A percentile compares a stretch with the other conserved stretches of the same genome.
These are phyloP conservation scores for Phoma sp. DNA, from an alignment of 2,329 filamentous ascomycete genomes.

Conservation along the genomic window DNA sequence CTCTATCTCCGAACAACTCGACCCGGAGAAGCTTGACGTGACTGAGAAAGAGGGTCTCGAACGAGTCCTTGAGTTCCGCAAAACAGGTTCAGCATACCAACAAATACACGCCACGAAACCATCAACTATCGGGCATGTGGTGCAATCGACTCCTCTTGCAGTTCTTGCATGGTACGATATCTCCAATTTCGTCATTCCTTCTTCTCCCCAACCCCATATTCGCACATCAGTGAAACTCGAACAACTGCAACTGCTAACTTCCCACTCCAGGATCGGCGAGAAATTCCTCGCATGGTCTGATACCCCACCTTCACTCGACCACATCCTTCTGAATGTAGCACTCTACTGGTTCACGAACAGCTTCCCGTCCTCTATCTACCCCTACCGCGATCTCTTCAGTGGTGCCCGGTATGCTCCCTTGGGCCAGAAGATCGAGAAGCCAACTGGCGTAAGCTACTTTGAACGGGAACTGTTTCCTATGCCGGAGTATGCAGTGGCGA, in stretches of 20 bases:
- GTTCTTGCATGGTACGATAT: conserved; percentile 59
- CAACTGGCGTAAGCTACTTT: conserved; percentile 54
- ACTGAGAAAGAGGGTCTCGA: conserved; percentile 27
- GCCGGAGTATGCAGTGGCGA: conserved; percentile 47
- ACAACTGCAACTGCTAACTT: not conserved
- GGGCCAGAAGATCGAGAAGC: conserved; percentile 37
- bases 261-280: conserved; percentile 55
- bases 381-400: conserved; percentile 49
- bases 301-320: conserved; percentile 44
- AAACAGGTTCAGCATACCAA: conserved; percentile 58
- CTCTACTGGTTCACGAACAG: conserved; percentile 62
- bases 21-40: not conserved
- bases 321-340: conserved; percentile 59
- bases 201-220: not conserved
- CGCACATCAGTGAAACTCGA: not conserved
- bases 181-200: not conserved
- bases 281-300: conserved; percentile 64
- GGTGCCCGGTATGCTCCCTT: not conserved
- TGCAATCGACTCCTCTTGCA: conserved; percentile 62
- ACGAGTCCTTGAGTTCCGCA: conserved; percentile 39
- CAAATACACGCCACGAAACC: conserved; percentile 62
- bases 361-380: conserved; percentile 57
- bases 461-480: conserved; percentile 50
- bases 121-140: conserved; percentile 61
- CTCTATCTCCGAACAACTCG: too few relatives aligned